Evolutionary conservation across 768 basidiomycete genomes (phyloP).

Genomic region (Russula sp.): DNA sequence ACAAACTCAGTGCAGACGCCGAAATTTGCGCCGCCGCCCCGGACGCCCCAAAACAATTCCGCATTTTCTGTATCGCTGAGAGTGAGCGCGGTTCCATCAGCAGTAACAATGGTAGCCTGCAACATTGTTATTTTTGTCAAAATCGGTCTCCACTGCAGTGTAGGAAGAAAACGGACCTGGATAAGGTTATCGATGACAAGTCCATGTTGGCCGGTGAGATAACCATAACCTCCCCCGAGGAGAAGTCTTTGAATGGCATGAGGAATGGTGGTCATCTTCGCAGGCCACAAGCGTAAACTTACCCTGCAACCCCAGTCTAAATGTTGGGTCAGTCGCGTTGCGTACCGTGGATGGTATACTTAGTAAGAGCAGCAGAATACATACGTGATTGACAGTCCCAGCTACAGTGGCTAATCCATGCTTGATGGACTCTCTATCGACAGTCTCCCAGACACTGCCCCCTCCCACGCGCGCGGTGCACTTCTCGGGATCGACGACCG

Average conservation of each 20-base stretch:
- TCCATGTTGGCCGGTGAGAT: slow-evolving; percentile 39
- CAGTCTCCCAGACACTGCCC: slow-evolving; percentile 42
- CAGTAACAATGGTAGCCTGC: slow-evolving; percentile 42
- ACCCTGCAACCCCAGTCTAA: slow-evolving; percentile 50
- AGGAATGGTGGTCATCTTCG: background rate
- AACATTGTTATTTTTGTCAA: background rate
- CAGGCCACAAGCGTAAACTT: slow-evolving; percentile 1
- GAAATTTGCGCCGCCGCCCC: slow-evolving; percentile 50
- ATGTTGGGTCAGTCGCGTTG: background rate
- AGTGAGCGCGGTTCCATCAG: slow-evolving; percentile 38
- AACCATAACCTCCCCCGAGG: slow-evolving; percentile 53
- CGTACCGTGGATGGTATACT: background rate
- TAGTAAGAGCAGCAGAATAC: slow-evolving; percentile 16
- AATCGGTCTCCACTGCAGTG: slow-evolving; percentile 21
- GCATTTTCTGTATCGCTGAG: slow-evolving; percentile 26
- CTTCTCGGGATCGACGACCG: slow-evolving; percentile 36
- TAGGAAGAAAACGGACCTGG: slow-evolving; percentile 24
- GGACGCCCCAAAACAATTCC: slow-evolving; percentile 50
- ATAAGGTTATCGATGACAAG: slow-evolving; percentile 44
- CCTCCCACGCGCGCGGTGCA: slow-evolving; percentile 41
- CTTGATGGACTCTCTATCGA: slow-evolving; percentile 40
- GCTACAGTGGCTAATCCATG: slow-evolving; percentile 44
- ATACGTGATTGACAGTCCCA: slow-evolving; percentile 45
- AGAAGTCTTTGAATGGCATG: slow-evolving; percentile 32
- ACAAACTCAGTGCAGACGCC: slow-evolving; percentile 50